These are phyloP conservation scores for Tetratostichococcus sp. DNA, from an alignment of 139 green algal species.

Conservation along the genomic window DNA sequence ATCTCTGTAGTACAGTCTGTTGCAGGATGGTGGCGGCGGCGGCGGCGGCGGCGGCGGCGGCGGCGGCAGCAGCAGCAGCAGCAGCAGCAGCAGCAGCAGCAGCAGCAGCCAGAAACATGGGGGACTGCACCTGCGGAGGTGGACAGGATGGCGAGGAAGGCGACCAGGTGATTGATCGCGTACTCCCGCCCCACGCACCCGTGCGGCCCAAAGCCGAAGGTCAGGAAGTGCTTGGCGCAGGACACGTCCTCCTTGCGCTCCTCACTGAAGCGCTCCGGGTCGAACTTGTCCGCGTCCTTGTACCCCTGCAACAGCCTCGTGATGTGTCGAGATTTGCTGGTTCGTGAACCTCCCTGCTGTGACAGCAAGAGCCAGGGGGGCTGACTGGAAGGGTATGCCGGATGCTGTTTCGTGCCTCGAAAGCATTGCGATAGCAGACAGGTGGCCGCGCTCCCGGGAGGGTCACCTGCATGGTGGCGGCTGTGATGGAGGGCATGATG, in stretches of 20 bases:
- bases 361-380: too few species aligned
- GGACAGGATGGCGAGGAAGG: constrained; percentile 67
- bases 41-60: too few species aligned
- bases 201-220: constrained; percentile 82
- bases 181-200: constrained; percentile 84
- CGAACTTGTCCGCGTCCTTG: constrained; percentile 62
- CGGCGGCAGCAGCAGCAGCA: too few species aligned
- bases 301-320: constrained; percentile 62
- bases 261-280: constrained; percentile 76
- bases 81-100: too few species aligned
- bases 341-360: too few species aligned
- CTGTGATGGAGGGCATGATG: constrained; percentile 69
- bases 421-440: neutral
- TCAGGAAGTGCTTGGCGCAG: constrained; percentile 67
- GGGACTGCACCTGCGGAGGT: constrained; percentile 47
- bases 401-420: too few species aligned
- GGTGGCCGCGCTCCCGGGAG: neutral
- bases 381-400: too few species aligned
- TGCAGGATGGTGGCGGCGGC: too few species aligned
- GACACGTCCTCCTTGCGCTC: constrained; percentile 76
- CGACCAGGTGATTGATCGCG: constrained; percentile 76
- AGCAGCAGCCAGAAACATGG: neutral
- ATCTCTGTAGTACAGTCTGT: too few species aligned
- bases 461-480: constrained; percentile 29
- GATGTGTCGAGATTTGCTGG: too few species aligned